These are phyloP conservation scores for Trichoderma koningii DNA, from an alignment of 2,329 filamentous ascomycete species.

Conservation along the genomic window DNA sequence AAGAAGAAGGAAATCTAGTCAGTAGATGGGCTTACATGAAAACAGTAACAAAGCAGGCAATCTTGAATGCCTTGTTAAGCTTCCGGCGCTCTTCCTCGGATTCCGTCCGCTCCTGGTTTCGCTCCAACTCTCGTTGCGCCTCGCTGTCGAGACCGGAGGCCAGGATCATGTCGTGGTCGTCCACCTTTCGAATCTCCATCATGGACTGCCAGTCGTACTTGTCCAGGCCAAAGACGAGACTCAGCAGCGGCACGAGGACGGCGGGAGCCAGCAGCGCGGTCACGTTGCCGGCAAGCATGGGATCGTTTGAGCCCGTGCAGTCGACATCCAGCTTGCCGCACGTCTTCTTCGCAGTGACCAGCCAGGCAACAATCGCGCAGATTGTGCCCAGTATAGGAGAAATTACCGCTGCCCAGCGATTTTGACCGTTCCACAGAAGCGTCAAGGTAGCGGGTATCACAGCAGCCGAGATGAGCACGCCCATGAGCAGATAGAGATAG, in stretches of 20 bases:
- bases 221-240: conserved; percentile 58
- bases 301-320: conserved; percentile 78
- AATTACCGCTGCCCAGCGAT: conserved; percentile 68
- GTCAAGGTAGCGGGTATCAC: conserved; percentile 81
- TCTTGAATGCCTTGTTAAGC: conserved; percentile 55
- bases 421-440: conserved; percentile 78
- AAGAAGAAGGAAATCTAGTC: no score
- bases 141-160: conserved; percentile 54
- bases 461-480: conserved; percentile 82
- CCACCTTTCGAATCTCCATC: conserved; percentile 73
- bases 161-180: conserved; percentile 72
- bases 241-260: conserved; percentile 75
- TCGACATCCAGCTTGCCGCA: conserved; percentile 69
- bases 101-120: conserved; percentile 36
- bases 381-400: conserved; percentile 67
- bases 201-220: conserved; percentile 88
- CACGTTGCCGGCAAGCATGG: conserved; percentile 87
- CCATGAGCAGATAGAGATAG: conserved; percentile 88
- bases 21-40: conserved; percentile 34
- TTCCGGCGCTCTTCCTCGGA: conserved; percentile 52
- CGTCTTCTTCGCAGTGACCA: conserved; percentile 70
- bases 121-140: conserved; percentile 31
- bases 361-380: conserved; percentile 71
- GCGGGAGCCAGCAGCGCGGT: conserved; percentile 76
- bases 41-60: conserved; percentile 43